Percentiles rank a stretch among this genome's conserved stretches.
Evolutionary conservation across 2,329 filamentous ascomycete species (phyloP).

Genomic region (Scytalidium lignicola): DNA sequence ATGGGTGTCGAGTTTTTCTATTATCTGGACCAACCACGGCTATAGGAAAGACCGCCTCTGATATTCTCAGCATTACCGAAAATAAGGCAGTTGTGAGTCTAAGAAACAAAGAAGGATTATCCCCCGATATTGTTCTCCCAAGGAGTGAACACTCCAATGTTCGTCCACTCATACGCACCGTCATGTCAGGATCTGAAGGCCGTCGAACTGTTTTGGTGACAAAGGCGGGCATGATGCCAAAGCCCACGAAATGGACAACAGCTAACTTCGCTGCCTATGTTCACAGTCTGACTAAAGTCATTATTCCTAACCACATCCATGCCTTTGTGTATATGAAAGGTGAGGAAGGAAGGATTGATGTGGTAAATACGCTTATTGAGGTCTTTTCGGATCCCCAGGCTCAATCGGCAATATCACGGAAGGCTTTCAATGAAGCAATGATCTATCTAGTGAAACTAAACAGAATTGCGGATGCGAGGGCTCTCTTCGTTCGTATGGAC

Average conservation of each 20-base stretch:
- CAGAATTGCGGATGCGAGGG: constrained; percentile 25
- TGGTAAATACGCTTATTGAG: constrained; percentile 20
- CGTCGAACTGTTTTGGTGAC: background rate
- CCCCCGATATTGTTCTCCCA: background rate
- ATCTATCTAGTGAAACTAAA: constrained; percentile 31
- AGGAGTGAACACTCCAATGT: background rate
- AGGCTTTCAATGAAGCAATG: constrained; percentile 35
- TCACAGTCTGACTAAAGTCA: constrained; percentile 28
- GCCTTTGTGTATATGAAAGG: constrained; percentile 12
- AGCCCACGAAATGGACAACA: constrained; percentile 24
- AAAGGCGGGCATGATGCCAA: constrained; percentile 11
- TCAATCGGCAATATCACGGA: constrained; percentile 30
- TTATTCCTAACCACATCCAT: constrained; percentile 14
- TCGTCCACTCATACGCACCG: constrained; percentile 22
- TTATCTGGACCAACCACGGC: constrained; percentile 16
- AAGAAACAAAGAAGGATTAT: background rate
- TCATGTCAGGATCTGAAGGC: constrained; percentile 1
- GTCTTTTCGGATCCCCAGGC: constrained; percentile 29
- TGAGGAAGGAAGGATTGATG: constrained; percentile 13
- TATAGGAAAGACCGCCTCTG: constrained; percentile 14
- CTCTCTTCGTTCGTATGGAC: constrained; percentile 31
- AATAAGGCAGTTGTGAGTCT: background rate
- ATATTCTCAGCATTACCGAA: constrained; percentile 11
- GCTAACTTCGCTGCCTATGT: constrained; percentile 34
- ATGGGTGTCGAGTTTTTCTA: constrained; percentile 7